Percentiles rank a stretch among this genome's conserved stretches.
Conservation (phyloP, 2,329 filamentous ascomycete species). For the Diaporthe vexans region DNA sequence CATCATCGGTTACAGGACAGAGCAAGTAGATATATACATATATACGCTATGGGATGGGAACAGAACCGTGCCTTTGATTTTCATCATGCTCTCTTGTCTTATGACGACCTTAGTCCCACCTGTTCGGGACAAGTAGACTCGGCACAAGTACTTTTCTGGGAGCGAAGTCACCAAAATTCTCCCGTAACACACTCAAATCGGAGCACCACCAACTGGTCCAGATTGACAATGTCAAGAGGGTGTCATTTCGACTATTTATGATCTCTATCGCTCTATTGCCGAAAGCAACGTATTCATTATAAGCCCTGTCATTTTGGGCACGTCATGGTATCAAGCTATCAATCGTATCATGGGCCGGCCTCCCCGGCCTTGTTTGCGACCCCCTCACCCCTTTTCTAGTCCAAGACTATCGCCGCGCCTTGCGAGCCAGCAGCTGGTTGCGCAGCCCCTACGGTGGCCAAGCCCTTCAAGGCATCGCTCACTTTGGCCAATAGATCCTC, state of each 20-base stretch:
- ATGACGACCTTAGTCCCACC: not conserved
- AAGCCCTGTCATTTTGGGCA: slow-evolving; percentile 14
- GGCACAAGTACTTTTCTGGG: not conserved
- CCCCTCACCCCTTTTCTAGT: slow-evolving; percentile 17
- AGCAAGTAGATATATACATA: not conserved
- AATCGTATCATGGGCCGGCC: slow-evolving; percentile 6
- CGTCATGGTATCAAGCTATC: slow-evolving; percentile 42
- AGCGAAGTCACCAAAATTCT: not conserved
- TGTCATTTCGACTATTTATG: slow-evolving; percentile 19
- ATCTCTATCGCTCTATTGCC: slow-evolving; percentile 8
- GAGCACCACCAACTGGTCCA: not conserved
- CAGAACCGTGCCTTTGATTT: not conserved
- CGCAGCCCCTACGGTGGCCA: slow-evolving; percentile 43
- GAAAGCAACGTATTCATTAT: slow-evolving; percentile 39
- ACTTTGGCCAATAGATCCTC: slow-evolving; percentile 61
- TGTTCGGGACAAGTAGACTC: not conserved
- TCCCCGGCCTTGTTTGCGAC: not conserved
- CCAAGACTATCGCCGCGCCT: slow-evolving; percentile 39
- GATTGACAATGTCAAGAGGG: not conserved
- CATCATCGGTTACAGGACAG: not conserved
- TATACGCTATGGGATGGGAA: slow-evolving; percentile 25
- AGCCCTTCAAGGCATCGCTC: slow-evolving; percentile 60
- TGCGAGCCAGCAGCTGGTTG: slow-evolving; percentile 28
- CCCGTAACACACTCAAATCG: no score
- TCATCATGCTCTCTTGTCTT: not conserved